A percentile compares a stretch with the other conserved stretches of the same genome.
These are phyloP conservation scores for Kodamaea hsintzibuensis DNA, from an alignment of 805 yeast genomes.

Conservation along the genomic window DNA sequence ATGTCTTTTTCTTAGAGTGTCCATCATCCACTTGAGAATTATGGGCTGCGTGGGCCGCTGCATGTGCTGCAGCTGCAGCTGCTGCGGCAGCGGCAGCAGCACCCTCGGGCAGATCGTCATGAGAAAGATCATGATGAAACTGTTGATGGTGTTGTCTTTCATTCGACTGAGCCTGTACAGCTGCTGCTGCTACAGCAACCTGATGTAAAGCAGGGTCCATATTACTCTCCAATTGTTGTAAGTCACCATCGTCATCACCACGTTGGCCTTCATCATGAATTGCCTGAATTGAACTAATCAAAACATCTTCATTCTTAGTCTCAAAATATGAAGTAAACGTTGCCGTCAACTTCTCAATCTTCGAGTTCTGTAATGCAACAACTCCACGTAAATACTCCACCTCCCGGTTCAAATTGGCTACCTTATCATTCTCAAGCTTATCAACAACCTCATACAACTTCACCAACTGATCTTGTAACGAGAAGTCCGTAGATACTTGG, in stretches of 20 bases:
- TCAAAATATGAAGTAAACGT: conserved; percentile 34
- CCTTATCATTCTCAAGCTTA: conserved; percentile 28
- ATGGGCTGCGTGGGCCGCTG: conserved; percentile 2
- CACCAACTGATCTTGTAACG: conserved; percentile 8
- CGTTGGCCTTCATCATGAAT: conserved; percentile 23
- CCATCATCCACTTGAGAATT: neutral
- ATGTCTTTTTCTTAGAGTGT: conserved; percentile 9
- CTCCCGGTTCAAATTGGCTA: conserved; percentile 29
- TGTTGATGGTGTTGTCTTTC: conserved; percentile 10
- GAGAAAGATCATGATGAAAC: conserved; percentile 7
- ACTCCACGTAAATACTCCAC: conserved; percentile 36
- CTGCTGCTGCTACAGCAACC: conserved; percentile 42
- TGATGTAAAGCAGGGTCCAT: conserved; percentile 45
- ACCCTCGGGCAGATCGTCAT: conserved; percentile 9
- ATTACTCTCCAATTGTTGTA: conserved; percentile 30
- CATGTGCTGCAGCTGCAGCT: conserved; percentile 9
- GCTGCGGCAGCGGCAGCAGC: conserved; percentile 12
- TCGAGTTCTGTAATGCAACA: conserved; percentile 37
- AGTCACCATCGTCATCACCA: conserved; percentile 15
- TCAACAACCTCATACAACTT: conserved; percentile 15
- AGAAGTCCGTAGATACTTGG: conserved; percentile 6
- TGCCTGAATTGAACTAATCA: conserved; percentile 30
- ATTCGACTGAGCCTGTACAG: conserved; percentile 23
- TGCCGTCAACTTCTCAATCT: conserved; percentile 39
- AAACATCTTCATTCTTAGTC: conserved; percentile 30